phyloP scores from a whole-genome alignment of 305 asterid species.

The Solanum aculeatissimum region DNA sequence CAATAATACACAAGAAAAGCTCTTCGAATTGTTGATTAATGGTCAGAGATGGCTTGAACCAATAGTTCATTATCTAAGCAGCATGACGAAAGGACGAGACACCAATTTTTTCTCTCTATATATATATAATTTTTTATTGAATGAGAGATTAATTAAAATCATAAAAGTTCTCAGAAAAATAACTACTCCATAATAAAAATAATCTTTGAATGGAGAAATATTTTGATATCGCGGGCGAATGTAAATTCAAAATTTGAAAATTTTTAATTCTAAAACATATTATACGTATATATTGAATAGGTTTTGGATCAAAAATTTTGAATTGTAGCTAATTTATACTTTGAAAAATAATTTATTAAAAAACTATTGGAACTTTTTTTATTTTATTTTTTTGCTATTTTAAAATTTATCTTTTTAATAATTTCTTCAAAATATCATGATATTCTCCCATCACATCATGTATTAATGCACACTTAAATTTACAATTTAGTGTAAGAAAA shows the following conservation, averaged over 20 bases:
- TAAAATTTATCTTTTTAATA: not conserved
- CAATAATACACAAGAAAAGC: too few species aligned
- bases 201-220: not conserved
- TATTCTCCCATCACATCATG: not conserved
- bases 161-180: not conserved
- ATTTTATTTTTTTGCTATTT: not conserved
- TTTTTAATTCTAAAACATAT: not conserved
- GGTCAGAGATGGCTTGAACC: too few species aligned
- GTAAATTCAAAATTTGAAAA: not conserved
- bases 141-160: not conserved
- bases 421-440: not conserved
- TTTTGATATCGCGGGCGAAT: not conserved
- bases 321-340: not conserved
- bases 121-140: too few species aligned
- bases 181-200: not conserved
- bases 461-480: not conserved
- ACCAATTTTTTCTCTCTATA: too few species aligned
- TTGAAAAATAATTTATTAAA: not conserved
- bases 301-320: not conserved
- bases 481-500: not conserved
- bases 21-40: too few species aligned
- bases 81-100: too few species aligned
- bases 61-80: too few species aligned
- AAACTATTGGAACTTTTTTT: not conserved
- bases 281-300: not conserved